Evolutionary conservation across 1,139 yeast species (phyloP), one percentile per base, ranked within the genome.

Genomic region (Sugiyamaella sp.): DNA sequence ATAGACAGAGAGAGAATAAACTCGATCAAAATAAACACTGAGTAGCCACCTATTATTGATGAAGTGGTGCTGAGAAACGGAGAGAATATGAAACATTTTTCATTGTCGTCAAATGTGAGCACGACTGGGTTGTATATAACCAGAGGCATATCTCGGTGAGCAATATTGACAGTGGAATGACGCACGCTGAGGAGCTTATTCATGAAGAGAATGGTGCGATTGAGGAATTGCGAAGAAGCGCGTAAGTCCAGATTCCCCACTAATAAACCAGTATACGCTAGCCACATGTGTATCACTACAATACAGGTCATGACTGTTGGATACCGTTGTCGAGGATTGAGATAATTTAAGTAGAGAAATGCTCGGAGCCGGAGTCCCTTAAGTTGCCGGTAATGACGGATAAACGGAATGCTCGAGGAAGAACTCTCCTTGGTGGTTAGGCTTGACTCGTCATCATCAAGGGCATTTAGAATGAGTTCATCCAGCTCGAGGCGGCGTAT

Each of bases 401-500:
- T 2, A 3, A 46, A n/a, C 4, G 50, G 44, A 9, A 17, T 14
- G 14, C 14, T 25, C 2, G 46, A 9, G 24, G 16, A 9, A 20
- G 42, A 5, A 4, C 3, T 39, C 3, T 43, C 46, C 16, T 43
- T 17, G 8, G 8, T 29, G 14, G 10, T 6, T 24, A 29, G 14
- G n/a, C 8, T 29, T 12, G 35, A 14, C 12, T 38, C 42, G 2
- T 46, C 49, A 37, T 46, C 49, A 37, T 46, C 49, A 5, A 19
- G 29, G 16, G 51, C 25, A 20, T 43, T 46, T 22, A 46, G 46
- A 10, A 80, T 62, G 33, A 82, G 66, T 57, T 84, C 89, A 9
- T 80, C 79, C 19, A 85, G 73, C 62, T 85, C 90, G 39, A 79
- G 68, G 53, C 89, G 75, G 44, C 82, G 78, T 46, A 85, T 71